A percentile compares a stretch with the other conserved stretches of the same genome.
Evolutionary conservation across 257 asterid species (phyloP).

Genomic region (Solanum ahanhuiri): DNA sequence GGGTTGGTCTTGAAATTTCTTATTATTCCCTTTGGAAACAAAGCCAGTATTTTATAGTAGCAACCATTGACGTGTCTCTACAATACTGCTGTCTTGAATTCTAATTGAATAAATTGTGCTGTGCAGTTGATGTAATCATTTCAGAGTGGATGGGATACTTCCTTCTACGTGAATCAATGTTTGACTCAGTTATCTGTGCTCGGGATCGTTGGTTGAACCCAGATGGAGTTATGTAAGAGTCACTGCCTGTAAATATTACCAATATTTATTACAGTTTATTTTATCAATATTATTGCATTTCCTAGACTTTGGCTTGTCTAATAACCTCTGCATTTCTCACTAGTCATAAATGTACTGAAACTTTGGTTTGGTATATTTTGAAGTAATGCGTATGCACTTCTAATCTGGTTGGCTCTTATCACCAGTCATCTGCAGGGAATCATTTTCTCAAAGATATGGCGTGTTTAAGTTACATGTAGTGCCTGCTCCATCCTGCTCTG

Average conservation of each 20-base stretch:
- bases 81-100: not conserved
- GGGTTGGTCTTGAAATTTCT: constrained; percentile 31
- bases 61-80: not conserved
- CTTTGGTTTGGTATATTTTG: not conserved
- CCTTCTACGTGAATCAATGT: constrained; percentile 98
- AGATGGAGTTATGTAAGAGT: constrained; percentile 79
- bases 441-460: not conserved
- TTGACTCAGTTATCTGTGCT: constrained; percentile 86
- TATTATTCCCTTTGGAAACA: not conserved
- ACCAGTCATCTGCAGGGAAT: not conserved
- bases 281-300: not conserved
- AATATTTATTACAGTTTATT: not conserved
- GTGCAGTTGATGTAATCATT: constrained; percentile 80
- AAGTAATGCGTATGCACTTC: not conserved
- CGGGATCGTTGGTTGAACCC: constrained; percentile 94
- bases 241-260: not conserved
- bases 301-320: not conserved
- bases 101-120: constrained; percentile 7
- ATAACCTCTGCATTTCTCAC: not conserved
- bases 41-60: not conserved
- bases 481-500: too few relatives aligned
- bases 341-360: not conserved
- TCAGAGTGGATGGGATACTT: constrained; percentile 99
- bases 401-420: not conserved
- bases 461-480: too few relatives aligned